Conservation (phyloP, 73 alveolate genomes). For the Urostyla sp. region DNA sequence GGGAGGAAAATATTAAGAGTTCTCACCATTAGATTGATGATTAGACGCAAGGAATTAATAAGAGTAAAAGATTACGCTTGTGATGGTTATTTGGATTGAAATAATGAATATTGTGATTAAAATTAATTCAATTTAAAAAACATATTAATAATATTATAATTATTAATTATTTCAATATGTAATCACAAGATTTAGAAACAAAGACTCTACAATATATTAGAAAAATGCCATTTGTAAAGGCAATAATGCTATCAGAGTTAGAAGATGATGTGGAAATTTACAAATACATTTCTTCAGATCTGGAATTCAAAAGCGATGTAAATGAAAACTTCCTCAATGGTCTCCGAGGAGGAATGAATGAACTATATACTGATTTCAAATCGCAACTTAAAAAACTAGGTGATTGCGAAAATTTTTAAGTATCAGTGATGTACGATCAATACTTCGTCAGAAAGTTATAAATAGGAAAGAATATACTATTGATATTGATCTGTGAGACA, state of each 20-base stretch:
- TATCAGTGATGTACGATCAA: slow-evolving; percentile 61
- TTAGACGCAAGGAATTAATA: no score
- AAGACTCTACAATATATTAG: slow-evolving; percentile 34
- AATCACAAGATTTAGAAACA: slow-evolving; percentile 40
- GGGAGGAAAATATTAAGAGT: no score
- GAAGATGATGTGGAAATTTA: slow-evolving; percentile 58
- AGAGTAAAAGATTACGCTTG: no score
- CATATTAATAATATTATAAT: no score
- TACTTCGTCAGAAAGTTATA: slow-evolving; percentile 50
- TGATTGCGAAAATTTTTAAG: slow-evolving; percentile 36
- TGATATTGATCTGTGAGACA: slow-evolving; percentile 51
- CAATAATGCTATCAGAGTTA: slow-evolving; percentile 28
- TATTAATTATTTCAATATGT: no score
- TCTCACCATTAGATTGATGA: no score
- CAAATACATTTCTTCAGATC: slow-evolving; percentile 32
- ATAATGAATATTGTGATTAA: no score
- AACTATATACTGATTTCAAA: slow-evolving; percentile 41
- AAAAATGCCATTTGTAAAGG: slow-evolving; percentile 47
- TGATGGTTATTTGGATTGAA: no score
- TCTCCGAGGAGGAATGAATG: slow-evolving; percentile 57
- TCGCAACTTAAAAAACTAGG: slow-evolving; percentile 49
- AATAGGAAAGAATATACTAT: slow-evolving; percentile 55
- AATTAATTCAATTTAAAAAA: no score
- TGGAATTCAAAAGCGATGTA: slow-evolving; percentile 36
- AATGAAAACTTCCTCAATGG: slow-evolving; percentile 35